phyloP scores from a whole-genome alignment of 139 green algal genomes.

The Tetradesmus lagerheimii region DNA sequence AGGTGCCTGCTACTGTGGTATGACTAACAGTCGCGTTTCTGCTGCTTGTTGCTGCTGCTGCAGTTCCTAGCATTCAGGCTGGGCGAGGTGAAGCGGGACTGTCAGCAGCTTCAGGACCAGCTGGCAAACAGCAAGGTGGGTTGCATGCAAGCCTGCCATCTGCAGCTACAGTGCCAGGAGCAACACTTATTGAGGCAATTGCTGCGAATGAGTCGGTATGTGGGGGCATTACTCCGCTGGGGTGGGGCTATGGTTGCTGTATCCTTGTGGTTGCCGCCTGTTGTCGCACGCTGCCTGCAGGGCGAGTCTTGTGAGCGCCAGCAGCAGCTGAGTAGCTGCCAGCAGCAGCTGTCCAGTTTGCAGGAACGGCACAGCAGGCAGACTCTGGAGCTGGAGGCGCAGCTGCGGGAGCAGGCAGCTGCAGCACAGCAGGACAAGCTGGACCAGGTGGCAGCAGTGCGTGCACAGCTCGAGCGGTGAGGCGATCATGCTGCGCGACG shows the following conservation, averaged over 20 bases:
- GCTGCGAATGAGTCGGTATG: too few species aligned
- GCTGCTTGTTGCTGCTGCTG: neutral
- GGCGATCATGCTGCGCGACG: neutral
- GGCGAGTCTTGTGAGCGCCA: conserved; percentile 21
- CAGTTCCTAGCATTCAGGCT: conserved; percentile 89
- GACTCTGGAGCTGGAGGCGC: conserved; percentile 65
- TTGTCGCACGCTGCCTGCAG: conserved; percentile 26
- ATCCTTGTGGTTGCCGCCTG: neutral
- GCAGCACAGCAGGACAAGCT: conserved; percentile 65
- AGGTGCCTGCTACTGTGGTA: neutral
- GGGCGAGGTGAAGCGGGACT: conserved; percentile 76
- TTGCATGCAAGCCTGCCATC: neutral
- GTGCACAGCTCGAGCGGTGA: conserved; percentile 66
- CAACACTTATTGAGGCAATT: too few species aligned
- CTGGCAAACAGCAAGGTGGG: conserved; percentile 64
- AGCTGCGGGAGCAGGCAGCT: conserved; percentile 65
- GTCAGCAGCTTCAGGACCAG: conserved; percentile 50
- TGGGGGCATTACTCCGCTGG: too few species aligned
- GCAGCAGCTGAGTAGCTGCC: conserved; percentile 47
- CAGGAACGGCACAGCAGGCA: conserved; percentile 72
- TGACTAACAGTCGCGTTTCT: neutral
- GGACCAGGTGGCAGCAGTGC: conserved; percentile 62
- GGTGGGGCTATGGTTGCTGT: neutral
- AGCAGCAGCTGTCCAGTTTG: conserved; percentile 61
- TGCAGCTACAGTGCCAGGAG: neutral